These are phyloP conservation scores for Lipomyces mesembrius DNA, from an alignment of 805 yeast species.

Conservation along the genomic window DNA sequence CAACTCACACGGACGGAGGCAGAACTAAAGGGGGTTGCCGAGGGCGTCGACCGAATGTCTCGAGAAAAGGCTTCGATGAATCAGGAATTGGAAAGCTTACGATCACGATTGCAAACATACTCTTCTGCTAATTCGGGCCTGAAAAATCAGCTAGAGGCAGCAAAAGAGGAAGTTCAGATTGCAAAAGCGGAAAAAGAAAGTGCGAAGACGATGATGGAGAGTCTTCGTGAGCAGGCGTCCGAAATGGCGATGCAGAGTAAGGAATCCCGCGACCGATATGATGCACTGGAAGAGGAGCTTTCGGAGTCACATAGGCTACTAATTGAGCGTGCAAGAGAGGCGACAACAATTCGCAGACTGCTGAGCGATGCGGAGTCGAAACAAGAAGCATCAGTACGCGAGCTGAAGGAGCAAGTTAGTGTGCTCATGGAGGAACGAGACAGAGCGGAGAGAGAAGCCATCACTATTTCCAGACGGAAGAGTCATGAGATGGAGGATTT, in stretches of 20 bases:
- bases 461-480: constrained; percentile 56
- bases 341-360: constrained; percentile 69
- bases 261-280: constrained; percentile 65
- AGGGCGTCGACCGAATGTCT: constrained; percentile 37
- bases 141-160: constrained; percentile 51
- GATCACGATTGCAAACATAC: constrained; percentile 50
- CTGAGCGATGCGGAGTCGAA: constrained; percentile 70
- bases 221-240: constrained; percentile 68
- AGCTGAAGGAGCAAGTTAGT: constrained; percentile 58
- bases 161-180: constrained; percentile 45
- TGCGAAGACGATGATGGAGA: constrained; percentile 52
- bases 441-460: constrained; percentile 59
- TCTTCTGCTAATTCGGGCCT: constrained; percentile 50
- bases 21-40: constrained; percentile 19
- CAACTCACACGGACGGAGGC: constrained; percentile 38
- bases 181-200: constrained; percentile 45
- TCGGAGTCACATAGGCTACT: constrained; percentile 70
- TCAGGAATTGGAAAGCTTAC: constrained; percentile 47
- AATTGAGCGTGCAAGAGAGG: constrained; percentile 81
- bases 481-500: constrained; percentile 71
- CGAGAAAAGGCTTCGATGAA: constrained; percentile 48
- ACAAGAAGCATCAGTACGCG: constrained; percentile 57
- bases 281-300: constrained; percentile 80
- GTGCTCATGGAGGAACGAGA: constrained; percentile 64
- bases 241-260: constrained; percentile 68